A percentile compares a stretch with the other conserved stretches of the same genome.
Conservation (phyloP, 805 yeast species). For the Ogataea allantospora region DNA sequence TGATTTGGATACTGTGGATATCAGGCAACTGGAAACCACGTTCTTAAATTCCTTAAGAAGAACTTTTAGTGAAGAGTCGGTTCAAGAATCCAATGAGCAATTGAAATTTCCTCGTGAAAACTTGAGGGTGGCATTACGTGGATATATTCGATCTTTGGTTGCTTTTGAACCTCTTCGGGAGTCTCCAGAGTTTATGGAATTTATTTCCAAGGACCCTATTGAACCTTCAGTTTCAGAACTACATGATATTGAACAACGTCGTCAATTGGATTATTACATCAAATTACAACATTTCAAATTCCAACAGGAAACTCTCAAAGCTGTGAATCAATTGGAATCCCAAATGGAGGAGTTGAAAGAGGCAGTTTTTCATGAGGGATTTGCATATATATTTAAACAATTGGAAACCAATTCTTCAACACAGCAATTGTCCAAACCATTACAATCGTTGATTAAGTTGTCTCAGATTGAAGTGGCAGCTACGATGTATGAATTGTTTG, state of each 20-base stretch:
- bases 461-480: constrained; percentile 81
- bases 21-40: constrained; percentile 22
- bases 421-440: constrained; percentile 60
- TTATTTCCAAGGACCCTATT: constrained; percentile 45
- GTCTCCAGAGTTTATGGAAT: constrained; percentile 50
- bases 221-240: constrained; percentile 42
- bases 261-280: constrained; percentile 56
- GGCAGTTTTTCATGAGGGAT: constrained; percentile 40
- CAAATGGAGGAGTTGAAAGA: constrained; percentile 43
- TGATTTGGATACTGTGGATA: constrained; percentile 13
- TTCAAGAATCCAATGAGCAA: constrained; percentile 10
- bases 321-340: constrained; percentile 30
- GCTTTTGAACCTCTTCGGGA: constrained; percentile 55
- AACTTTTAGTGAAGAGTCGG: constrained; percentile 8
- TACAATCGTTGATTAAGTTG: constrained; percentile 76
- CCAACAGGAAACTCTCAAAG: constrained; percentile 50
- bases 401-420: constrained; percentile 54
- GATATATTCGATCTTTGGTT: constrained; percentile 58
- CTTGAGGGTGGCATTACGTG: constrained; percentile 72
- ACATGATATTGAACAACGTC: constrained; percentile 57
- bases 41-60: constrained; percentile 20
- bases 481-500: constrained; percentile 72
- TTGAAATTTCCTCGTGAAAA: constrained; percentile 63
- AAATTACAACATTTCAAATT: constrained; percentile 66
- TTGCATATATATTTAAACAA: constrained; percentile 62